Base-by-base conservation (phyloP, 1,284 basidiomycete species). In the Trametes hirsuta region DNA sequence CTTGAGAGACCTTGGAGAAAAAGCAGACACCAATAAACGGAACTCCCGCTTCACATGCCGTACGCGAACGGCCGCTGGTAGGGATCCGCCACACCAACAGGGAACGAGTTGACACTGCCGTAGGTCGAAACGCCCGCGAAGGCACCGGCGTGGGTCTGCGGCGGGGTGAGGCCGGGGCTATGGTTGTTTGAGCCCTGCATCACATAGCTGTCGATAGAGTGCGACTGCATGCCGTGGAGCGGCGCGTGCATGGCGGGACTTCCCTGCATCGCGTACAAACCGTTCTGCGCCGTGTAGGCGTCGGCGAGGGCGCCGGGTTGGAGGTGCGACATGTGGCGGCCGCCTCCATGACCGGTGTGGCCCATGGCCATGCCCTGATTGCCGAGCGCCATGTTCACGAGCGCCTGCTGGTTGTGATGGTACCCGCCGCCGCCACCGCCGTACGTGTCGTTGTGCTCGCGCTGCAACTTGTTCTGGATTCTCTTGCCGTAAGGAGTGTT, bases 401-500 rank as follows among this genome's bases (percentile, higher is more conserved):
- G 77, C n/a, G 79, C 76, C 63, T 84, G 84, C 69, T 87, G 88
- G 67, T 81, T 82, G 63, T 84, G 81, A 65, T 84, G 81, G 69
- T 82, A 84, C 45, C 60, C 55, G 25, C 62, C 60, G 11, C 81
- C 81, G 39, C 76, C 81, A 37, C 76, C 75, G 54, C 78, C 83
- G 64, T 81, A 89, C 65, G 82, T 85, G 67, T 93, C 91, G 77
- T 88, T 82, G 72, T 94, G 92, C 78, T 96, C 93, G 57, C 94
- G 91, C 76, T 97, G 94, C 57, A 98, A 81, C 79, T 97, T 97
- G 80, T 94, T 95, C 77, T 97, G 95, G 70, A 98, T 98, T 54
- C 96, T 90, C 81, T 98, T 98, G 69, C 95, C 95, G 71, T 98
- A 98, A 3, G 95, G 95, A 4, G 95, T 98, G 78, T 97, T 98